Evolutionary conservation across 306 rosid genomes (phyloP).

Genomic region (Citrullus amarus): DNA sequence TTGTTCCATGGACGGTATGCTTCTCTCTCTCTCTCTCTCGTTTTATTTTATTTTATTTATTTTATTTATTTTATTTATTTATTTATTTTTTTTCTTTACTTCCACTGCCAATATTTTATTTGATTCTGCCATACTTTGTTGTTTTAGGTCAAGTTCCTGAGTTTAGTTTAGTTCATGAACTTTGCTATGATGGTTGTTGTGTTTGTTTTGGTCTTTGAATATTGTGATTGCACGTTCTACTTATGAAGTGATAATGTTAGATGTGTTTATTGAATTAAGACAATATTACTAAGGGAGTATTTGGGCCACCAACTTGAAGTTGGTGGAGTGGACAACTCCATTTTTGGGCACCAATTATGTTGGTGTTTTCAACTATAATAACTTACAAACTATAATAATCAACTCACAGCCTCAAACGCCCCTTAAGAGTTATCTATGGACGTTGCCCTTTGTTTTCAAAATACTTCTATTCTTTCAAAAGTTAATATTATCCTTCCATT

Average conservation of each 20-base stretch:
- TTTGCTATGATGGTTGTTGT: not conserved
- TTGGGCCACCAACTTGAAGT: too few relatives aligned
- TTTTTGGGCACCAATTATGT: too few relatives aligned
- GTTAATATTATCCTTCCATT: not conserved
- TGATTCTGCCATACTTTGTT: not conserved
- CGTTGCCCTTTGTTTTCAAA: not conserved
- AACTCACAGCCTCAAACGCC: too few relatives aligned
- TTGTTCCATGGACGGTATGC: conserved; percentile 74
- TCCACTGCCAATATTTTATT: not conserved
- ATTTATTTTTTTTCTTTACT: not conserved
- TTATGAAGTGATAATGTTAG: not conserved
- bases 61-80: too few relatives aligned
- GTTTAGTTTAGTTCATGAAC: not conserved
- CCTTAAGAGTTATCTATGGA: too few relatives aligned
- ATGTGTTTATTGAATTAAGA: not conserved
- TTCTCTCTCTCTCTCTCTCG: not conserved
- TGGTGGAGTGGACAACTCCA: too few relatives aligned
- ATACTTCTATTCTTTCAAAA: not conserved
- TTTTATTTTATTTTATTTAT: too few relatives aligned
- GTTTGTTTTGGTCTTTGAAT: not conserved
- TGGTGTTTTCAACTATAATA: too few relatives aligned
- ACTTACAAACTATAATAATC: too few relatives aligned
- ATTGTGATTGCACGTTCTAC: not conserved
- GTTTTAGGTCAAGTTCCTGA: not conserved
- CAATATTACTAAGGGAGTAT: too few relatives aligned